These are phyloP conservation scores for Cercophora newfieldiana DNA, from an alignment of 495 filamentous ascomycete genomes.

Conservation along the genomic window DNA sequence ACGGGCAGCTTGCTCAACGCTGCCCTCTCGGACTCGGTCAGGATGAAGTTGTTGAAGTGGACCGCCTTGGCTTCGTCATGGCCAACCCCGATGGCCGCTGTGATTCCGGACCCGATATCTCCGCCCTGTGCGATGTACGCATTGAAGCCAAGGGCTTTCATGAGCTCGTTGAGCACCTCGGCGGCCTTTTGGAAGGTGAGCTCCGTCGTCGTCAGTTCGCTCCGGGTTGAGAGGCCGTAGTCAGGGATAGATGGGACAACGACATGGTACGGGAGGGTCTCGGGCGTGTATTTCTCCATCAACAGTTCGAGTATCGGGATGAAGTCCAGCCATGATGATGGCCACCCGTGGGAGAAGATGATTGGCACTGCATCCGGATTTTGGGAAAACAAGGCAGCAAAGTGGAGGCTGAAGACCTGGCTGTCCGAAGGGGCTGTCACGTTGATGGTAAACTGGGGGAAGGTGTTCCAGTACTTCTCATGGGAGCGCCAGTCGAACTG, in stretches of 20 bases:
- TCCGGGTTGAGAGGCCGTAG: slow-evolving; percentile 58
- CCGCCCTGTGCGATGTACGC: slow-evolving; percentile 67
- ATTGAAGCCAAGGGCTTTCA: slow-evolving; percentile 59
- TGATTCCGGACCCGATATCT: slow-evolving; percentile 60
- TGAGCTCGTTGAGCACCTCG: slow-evolving; percentile 56
- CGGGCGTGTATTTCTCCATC: slow-evolving; percentile 51
- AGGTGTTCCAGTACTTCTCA: slow-evolving; percentile 60
- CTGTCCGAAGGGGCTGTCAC: slow-evolving; percentile 46
- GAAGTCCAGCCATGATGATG: slow-evolving; percentile 60
- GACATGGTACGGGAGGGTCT: slow-evolving; percentile 63
- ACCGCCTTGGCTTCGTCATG: slow-evolving; percentile 44
- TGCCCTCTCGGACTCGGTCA: slow-evolving; percentile 14
- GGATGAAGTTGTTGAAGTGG: slow-evolving; percentile 37
- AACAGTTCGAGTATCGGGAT: slow-evolving; percentile 45
- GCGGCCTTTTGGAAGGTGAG: slow-evolving; percentile 45
- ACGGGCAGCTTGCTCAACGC: slow-evolving; percentile 20
- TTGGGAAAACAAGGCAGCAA: slow-evolving; percentile 61
- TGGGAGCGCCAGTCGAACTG: slow-evolving; percentile 50
- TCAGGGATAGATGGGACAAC: slow-evolving; percentile 66
- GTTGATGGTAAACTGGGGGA: slow-evolving; percentile 60
- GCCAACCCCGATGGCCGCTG: slow-evolving; percentile 40
- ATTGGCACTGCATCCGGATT: slow-evolving; percentile 61
- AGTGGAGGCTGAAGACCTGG: slow-evolving; percentile 55
- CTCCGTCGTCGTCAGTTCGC: slow-evolving; percentile 48
- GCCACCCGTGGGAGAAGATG: slow-evolving; percentile 48